Evolutionary conservation across 1,139 yeast genomes (phyloP).

Genomic region (Entelexis paramagnoliae): DNA sequence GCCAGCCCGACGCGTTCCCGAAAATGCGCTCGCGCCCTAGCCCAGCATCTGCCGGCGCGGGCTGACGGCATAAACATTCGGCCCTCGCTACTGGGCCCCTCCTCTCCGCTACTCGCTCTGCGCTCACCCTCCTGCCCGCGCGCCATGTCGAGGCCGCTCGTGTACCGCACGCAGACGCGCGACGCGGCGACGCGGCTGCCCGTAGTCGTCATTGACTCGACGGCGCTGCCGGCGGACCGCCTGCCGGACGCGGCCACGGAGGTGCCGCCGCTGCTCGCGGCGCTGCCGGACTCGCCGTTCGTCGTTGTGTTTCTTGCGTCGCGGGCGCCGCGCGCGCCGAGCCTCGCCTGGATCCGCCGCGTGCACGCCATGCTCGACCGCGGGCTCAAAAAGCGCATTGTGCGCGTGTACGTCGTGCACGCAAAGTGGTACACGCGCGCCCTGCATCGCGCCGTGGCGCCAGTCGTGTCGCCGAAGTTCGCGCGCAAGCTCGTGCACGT

Average conservation of each 20-base stretch:
- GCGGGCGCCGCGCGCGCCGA: conserved; percentile 46
- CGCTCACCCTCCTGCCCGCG: not conserved
- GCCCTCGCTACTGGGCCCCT: too few species aligned
- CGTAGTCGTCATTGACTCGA: conserved; percentile 62
- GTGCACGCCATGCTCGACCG: conserved; percentile 62
- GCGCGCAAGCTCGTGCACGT: conserved; percentile 41
- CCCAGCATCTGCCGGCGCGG: not conserved
- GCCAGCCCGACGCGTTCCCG: not conserved
- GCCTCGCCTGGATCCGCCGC: conserved; percentile 73
- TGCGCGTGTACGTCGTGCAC: conserved; percentile 69
- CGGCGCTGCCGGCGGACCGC: conserved; percentile 41
- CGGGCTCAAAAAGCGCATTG: conserved; percentile 44
- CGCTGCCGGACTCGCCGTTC: conserved; percentile 45
- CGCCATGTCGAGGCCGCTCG: conserved; percentile 15
- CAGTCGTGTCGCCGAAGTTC: conserved; percentile 41
- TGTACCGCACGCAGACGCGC: conserved; percentile 14
- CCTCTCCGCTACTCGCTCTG: too few species aligned
- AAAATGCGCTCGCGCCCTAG: not conserved
- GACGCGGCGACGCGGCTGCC: conserved; percentile 59
- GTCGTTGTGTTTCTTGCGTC: conserved; percentile 66
- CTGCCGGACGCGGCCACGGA: conserved; percentile 25
- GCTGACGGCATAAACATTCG: not conserved
- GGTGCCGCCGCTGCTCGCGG: conserved; percentile 29
- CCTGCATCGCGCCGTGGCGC: conserved; percentile 45
- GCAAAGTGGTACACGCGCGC: conserved; percentile 87